These are phyloP conservation scores for Paraurostyla sp. DNA, from an alignment of 73 alveolate genomes.

Conservation along the genomic window DNA sequence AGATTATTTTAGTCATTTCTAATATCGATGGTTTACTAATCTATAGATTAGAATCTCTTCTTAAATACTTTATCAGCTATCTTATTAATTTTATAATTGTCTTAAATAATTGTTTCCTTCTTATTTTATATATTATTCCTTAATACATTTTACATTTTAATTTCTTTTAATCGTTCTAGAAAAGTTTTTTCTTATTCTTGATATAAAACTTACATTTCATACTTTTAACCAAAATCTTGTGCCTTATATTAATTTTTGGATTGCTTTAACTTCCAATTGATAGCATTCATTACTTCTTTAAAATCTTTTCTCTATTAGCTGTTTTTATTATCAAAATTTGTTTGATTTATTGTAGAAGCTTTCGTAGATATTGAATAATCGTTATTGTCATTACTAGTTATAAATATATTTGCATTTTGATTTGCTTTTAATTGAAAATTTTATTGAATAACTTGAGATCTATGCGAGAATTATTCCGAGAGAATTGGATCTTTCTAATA, in stretches of 20 bases:
- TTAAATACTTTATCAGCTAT: not conserved
- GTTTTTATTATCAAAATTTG: not conserved
- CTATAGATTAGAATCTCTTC: not conserved
- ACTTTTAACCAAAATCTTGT: not conserved
- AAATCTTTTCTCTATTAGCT: not conserved
- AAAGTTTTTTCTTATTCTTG: not conserved
- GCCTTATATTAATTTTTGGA: not conserved
- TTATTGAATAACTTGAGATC: no score
- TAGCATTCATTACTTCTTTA: not conserved
- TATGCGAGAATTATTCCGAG: no score
- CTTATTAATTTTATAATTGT: not conserved
- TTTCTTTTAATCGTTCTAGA: not conserved
- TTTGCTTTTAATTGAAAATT: no score
- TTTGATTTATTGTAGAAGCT: not conserved
- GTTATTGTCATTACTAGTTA: no score
- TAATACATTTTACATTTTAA: not conserved
- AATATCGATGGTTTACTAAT: not conserved
- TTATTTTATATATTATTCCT: not conserved
- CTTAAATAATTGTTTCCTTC: not conserved
- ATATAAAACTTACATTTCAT: not conserved
- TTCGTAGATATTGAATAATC: not conserved
- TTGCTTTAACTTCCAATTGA: not conserved
- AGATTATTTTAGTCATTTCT: not conserved
- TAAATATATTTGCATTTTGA: no score
- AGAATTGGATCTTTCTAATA: no score